phyloP scores from a whole-genome alignment of 2,329 filamentous ascomycete genomes.

The Immersiporthe knoxdaviesiana region DNA sequence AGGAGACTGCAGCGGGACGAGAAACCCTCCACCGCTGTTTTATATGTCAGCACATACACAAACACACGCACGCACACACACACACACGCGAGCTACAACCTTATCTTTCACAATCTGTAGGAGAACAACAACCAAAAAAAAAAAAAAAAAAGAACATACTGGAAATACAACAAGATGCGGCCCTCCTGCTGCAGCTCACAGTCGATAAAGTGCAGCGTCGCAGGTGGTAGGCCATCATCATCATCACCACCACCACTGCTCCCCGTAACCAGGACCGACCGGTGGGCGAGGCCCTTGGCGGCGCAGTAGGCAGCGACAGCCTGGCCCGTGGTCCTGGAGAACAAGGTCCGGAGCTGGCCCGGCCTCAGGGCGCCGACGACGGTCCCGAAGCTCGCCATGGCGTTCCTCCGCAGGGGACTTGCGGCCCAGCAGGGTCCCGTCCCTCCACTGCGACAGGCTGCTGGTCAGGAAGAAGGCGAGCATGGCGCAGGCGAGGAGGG shows the following conservation, averaged over 20 bases:
- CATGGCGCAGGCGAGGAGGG: slow-evolving; percentile 18
- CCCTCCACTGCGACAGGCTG: slow-evolving; percentile 24
- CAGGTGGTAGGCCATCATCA: slow-evolving; percentile 25
- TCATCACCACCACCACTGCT: slow-evolving; percentile 26
- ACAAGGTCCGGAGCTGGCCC: slow-evolving; percentile 24
- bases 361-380: slow-evolving; percentile 19
- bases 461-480: slow-evolving; percentile 23
- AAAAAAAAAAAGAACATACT: slow-evolving; percentile 13
- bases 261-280: slow-evolving; percentile 20
- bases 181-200: slow-evolving; percentile 21
- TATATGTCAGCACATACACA: too few relatives aligned
- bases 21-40: slow-evolving; percentile 24
- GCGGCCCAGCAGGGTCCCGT: slow-evolving; percentile 43
- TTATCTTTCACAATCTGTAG: too few relatives aligned
- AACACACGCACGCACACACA: too few relatives aligned
- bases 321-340: slow-evolving; percentile 28
- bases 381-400: slow-evolving; percentile 23
- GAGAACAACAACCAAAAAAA: too few relatives aligned
- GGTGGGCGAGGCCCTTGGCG: slow-evolving; percentile 21
- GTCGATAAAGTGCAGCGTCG: slow-evolving; percentile 27
- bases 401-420: slow-evolving; percentile 22
- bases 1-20: slow-evolving; percentile 20
- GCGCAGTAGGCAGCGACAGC: slow-evolving; percentile 25
- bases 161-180: slow-evolving; percentile 30
- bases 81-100: too few relatives aligned